Conservation (phyloP, 495 filamentous ascomycete genomes). For the Annulohypoxylon nitens region DNA sequence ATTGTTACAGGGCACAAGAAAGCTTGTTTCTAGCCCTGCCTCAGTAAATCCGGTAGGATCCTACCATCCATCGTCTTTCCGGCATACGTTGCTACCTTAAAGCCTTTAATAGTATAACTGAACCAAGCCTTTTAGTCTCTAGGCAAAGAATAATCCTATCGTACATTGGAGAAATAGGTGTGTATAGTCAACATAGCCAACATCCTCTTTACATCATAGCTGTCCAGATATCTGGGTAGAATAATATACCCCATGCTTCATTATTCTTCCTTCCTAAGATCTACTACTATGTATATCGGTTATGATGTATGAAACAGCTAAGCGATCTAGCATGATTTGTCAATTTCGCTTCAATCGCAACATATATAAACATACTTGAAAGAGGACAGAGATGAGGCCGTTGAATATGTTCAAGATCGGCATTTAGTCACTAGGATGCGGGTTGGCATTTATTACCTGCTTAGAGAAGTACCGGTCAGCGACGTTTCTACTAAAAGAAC, state of each 20-base stretch:
- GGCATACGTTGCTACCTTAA: neutral
- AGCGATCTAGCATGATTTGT: neutral
- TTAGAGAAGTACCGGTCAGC: neutral
- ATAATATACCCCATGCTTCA: neutral
- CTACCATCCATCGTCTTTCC: neutral
- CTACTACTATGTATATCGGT: neutral
- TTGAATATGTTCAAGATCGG: constrained; percentile 13
- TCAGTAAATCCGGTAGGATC: neutral
- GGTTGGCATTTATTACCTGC: constrained; percentile 16
- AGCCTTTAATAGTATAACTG: neutral
- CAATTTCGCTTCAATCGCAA: neutral
- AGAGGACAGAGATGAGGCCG: neutral
- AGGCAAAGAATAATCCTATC: neutral
- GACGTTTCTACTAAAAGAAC: neutral
- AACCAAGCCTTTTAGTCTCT: too few species aligned
- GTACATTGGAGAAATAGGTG: neutral
- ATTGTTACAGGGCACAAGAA: neutral
- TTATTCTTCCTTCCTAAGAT: neutral
- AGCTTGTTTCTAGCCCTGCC: constrained; percentile 17
- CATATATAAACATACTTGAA: neutral
- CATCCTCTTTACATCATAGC: neutral
- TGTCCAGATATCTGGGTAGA: neutral
- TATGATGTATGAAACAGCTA: neutral
- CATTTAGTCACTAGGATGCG: constrained; percentile 18
- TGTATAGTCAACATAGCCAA: neutral